Conservation (phyloP, 2,329 filamentous ascomycete species). For the Shiraia bambusicola region DNA sequence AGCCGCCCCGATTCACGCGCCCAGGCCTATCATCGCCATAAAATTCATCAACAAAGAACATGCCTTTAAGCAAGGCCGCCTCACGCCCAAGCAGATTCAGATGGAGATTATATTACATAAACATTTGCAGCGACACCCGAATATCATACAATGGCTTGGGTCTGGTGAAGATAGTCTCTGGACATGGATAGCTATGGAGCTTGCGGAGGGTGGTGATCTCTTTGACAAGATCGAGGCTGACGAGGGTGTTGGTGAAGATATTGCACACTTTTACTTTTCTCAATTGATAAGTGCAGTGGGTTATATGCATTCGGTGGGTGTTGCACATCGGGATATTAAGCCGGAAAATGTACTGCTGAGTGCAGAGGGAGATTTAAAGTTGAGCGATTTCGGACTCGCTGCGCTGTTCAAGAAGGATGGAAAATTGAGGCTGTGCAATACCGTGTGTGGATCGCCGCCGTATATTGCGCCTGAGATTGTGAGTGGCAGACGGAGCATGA, state of each 20-base stretch:
- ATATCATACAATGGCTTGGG: conserved; percentile 91
- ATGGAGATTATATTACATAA: conserved; percentile 91
- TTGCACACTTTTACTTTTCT: conserved; percentile 94
- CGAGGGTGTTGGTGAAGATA: conserved; percentile 88
- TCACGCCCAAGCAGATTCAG: conserved; percentile 83
- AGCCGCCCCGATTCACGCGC: conserved; percentile 70
- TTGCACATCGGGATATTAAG: conserved; percentile 74
- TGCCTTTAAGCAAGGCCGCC: conserved; percentile 82
- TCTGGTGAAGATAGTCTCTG: conserved; percentile 82
- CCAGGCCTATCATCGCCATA: conserved; percentile 84
- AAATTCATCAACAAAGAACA: conserved; percentile 99
- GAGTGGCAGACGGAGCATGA: conserved; percentile 51
- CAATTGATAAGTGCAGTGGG: conserved; percentile 88
- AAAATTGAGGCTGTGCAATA: conserved; percentile 76
- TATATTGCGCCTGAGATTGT: conserved; percentile 96
- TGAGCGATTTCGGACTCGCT: conserved; percentile 95
- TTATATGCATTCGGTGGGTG: conserved; percentile 94
- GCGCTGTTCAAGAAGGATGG: conserved; percentile 91
- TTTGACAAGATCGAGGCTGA: conserved; percentile 99
- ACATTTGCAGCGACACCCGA: conserved; percentile 83
- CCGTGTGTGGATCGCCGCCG: conserved; percentile 91
- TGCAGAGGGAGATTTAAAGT: conserved; percentile 80
- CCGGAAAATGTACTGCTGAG: conserved; percentile 95
- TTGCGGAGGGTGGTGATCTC: conserved; percentile 89
- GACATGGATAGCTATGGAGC: conserved; percentile 99